Evolutionary conservation across 176 grass and related monocot genomes (phyloP).

Genomic region (Rhynchospora tenuis): DNA sequence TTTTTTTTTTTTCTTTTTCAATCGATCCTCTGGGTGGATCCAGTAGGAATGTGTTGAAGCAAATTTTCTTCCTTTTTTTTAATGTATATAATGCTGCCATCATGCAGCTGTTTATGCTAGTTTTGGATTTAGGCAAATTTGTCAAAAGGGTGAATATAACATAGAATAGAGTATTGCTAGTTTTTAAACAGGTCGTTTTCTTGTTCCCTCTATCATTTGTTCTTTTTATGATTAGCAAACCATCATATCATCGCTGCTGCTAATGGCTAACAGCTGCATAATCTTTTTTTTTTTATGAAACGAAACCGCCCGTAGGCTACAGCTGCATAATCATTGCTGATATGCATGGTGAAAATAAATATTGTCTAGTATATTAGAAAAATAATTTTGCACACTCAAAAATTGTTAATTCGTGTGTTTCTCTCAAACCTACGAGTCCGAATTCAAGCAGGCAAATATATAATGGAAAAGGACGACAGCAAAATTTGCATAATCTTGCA

Average conservation of each 20-base stretch:
- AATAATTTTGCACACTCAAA: too few relatives aligned
- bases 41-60: background rate
- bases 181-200: background rate
- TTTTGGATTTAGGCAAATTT: background rate
- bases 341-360: too few relatives aligned
- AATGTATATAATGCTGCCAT: slow-evolving; percentile 1
- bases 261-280: too few relatives aligned
- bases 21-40: background rate
- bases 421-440: background rate
- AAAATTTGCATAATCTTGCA: background rate
- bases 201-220: background rate
- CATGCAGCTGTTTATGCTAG: background rate
- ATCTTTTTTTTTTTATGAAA: too few relatives aligned
- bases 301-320: too few relatives aligned
- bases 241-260: too few relatives aligned
- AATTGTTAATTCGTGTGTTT: too few relatives aligned
- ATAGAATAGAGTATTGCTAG: background rate
- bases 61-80: background rate
- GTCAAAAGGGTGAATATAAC: background rate
- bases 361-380: too few relatives aligned
- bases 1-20: background rate
- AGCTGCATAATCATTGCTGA: too few relatives aligned
- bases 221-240: background rate
- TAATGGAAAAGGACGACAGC: background rate
- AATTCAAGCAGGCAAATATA: background rate